Conservation (phyloP, 257 asterid species). For the Salvia splendens region DNA sequence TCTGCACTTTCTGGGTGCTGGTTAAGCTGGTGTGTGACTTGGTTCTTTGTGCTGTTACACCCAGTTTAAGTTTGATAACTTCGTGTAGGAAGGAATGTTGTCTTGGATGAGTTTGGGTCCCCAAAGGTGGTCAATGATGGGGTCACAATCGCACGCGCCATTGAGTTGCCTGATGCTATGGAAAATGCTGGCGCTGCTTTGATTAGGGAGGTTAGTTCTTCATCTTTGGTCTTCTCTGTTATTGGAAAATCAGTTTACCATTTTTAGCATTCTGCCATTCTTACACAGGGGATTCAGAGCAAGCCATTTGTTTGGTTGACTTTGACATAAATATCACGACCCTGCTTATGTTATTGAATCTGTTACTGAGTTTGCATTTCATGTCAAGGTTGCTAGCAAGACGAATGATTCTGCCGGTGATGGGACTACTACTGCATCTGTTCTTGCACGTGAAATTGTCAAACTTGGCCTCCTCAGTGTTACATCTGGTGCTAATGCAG, state of each 20-base stretch:
- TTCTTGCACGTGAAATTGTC: constrained; percentile 95
- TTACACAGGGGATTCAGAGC: not conserved
- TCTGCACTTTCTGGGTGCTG: not conserved
- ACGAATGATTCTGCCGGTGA: constrained; percentile 98
- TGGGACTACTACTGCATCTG: constrained; percentile 94
- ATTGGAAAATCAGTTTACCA: not conserved
- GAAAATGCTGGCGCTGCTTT: constrained; percentile 97
- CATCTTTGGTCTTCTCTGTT: not conserved
- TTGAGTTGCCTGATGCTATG: constrained; percentile 87
- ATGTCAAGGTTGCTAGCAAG: constrained; percentile 90
- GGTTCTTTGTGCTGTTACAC: not conserved
- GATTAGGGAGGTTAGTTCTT: constrained; percentile 79
- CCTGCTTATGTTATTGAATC: not conserved
- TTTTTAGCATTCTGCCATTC: not conserved
- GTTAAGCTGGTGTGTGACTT: not conserved
- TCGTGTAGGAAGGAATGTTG: constrained; percentile 83
- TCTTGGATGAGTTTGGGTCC: constrained; percentile 85
- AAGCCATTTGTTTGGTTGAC: constrained; percentile 1
- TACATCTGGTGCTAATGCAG: constrained; percentile 98
- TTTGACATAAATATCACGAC: constrained; percentile 3
- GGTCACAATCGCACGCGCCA: constrained; percentile 92
- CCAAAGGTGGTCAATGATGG: constrained; percentile 95
- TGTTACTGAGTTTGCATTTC: constrained; percentile 10
- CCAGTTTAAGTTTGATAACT: not conserved
- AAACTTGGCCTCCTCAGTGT: constrained; percentile 90